Conservation (phyloP, 352 stramenopile genomes). For the Pythium folliculosum region DNA sequence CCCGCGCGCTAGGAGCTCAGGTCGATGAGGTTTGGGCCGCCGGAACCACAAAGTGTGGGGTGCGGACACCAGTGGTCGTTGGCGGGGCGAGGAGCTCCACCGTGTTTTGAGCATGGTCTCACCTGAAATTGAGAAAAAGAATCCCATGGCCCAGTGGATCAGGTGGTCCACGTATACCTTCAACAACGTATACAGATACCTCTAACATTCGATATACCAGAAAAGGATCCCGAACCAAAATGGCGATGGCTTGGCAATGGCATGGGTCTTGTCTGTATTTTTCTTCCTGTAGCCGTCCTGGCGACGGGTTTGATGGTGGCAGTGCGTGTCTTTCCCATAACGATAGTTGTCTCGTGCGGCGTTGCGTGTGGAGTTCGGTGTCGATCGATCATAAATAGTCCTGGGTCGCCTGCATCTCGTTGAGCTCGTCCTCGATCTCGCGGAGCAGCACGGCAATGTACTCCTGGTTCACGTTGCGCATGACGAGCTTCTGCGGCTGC, state of each 20-base stretch:
- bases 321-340: too few species aligned
- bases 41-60: neutral
- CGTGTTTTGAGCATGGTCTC: slow-evolving; percentile 4
- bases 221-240: neutral
- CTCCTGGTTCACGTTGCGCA: slow-evolving; percentile 67
- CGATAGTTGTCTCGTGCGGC: too few species aligned
- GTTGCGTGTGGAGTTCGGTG: too few species aligned
- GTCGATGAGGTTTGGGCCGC: neutral
- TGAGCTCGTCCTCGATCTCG: slow-evolving; percentile 41
- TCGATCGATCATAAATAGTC: slow-evolving; percentile 33
- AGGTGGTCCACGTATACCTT: too few species aligned
- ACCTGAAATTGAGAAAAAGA: neutral
- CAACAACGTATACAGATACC: too few species aligned
- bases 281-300: too few species aligned
- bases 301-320: neutral
- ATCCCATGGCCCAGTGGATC: too few species aligned
- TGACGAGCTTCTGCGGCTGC: slow-evolving; percentile 69
- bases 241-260: too few species aligned
- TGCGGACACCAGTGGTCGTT: slow-evolving; percentile 19
- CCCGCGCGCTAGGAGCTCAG: too few species aligned
- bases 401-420: slow-evolving; percentile 34
- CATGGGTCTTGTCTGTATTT: too few species aligned
- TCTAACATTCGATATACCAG: too few species aligned
- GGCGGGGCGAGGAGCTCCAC: neutral
- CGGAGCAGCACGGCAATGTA: slow-evolving; percentile 64